Base-by-base conservation (phyloP, 1,284 basidiomycete species). In the Ceratorhiza oryzae-sativae region DNA sequence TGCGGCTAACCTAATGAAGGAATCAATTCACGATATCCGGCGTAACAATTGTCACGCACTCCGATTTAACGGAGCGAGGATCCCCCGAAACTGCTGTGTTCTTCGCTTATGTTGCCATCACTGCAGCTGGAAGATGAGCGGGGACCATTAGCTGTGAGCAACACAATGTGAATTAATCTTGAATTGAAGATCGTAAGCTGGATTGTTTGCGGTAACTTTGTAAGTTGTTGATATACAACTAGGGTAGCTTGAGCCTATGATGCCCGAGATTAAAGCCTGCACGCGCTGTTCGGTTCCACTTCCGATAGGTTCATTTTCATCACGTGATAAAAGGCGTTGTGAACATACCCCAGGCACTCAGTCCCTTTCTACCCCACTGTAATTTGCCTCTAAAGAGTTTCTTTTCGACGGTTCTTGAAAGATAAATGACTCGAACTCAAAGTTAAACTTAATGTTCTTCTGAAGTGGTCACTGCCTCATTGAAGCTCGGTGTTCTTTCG, bases 401-500 rank as follows among this genome's bases (percentile, higher is more conserved):
- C 32, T 13, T 10, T 56, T 32, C n/a, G 20, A 36, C 13, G 34
- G 9, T 23, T 23, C 55, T n/a, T 41, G n/a, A 20, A n/a, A 6
- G 55, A 58, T 58, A 18, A 23, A 25, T 4, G 6, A 3, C 18
- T 58, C n/a, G 55, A 9, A 12, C 18, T 58, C 20, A 58, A 23
- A 58, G 55, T 39, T 20, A 39, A 20, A 12, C n/a, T 39, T 12
- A 9, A 36, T 12, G 25, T 23, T 25, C 36, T 36, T 36, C 18
- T 58, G 9, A 39, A 56, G 23, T 36, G 15, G 34, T 55, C 27
- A 23, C 5, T 30, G n/a, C 23, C 20, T 60, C 36, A 34, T 42
- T 36, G 58, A 42, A 20, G 9, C 32, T 46, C 65, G 65, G 65
- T n/a, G 48, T 70, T 70, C 65, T 30, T 58, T 70, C 65, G 65